Percentiles rank a stretch among this genome's conserved stretches.
These are phyloP conservation scores for Collybia sp. DNA, from an alignment of 768 basidiomycete species.

Conservation along the genomic window DNA sequence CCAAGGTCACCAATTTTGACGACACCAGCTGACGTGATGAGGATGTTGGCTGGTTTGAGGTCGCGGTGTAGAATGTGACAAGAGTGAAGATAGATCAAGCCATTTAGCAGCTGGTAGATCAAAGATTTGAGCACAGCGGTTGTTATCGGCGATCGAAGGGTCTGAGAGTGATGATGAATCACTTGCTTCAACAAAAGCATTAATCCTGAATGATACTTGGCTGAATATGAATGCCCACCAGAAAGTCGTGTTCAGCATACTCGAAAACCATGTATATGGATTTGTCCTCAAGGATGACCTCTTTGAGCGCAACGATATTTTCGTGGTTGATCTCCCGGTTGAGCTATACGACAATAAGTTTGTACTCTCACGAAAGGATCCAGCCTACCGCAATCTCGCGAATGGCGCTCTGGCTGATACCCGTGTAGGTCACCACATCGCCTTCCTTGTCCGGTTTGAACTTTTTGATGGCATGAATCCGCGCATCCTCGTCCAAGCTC, in stretches of 20 bases:
- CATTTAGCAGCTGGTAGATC: slow-evolving; percentile 91
- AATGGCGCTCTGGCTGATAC: slow-evolving; percentile 96
- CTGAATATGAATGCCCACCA: slow-evolving; percentile 47
- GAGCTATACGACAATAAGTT: slow-evolving; percentile 38
- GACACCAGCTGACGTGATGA: slow-evolving; percentile 81
- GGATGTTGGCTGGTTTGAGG: slow-evolving; percentile 97
- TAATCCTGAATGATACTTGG: not conserved
- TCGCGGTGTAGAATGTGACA: slow-evolving; percentile 96
- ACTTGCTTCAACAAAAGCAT: slow-evolving; percentile 66
- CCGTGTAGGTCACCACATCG: slow-evolving; percentile 92
- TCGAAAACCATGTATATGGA: slow-evolving; percentile 99
- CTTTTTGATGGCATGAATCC: slow-evolving; percentile 95
- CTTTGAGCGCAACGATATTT: slow-evolving; percentile 86
- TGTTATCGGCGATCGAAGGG: slow-evolving; percentile 72
- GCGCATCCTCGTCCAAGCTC: slow-evolving; percentile 62
- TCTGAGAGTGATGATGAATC: slow-evolving; percentile 96
- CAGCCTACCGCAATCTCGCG: slow-evolving; percentile 87
- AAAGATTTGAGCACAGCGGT: slow-evolving; percentile 85
- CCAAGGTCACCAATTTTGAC: slow-evolving; percentile 99
- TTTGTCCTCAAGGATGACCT: slow-evolving; percentile 97
- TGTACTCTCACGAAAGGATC: slow-evolving; percentile 9
- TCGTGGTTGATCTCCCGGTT: slow-evolving; percentile 89
- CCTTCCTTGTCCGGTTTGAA: slow-evolving; percentile 99
- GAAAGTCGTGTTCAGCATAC: slow-evolving; percentile 97
- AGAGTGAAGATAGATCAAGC: slow-evolving; percentile 91